Percentiles rank a stretch among this genome's conserved stretches.
phyloP scores from a whole-genome alignment of 2,329 filamentous ascomycete species.

The Chaetoscypha palmicola region DNA sequence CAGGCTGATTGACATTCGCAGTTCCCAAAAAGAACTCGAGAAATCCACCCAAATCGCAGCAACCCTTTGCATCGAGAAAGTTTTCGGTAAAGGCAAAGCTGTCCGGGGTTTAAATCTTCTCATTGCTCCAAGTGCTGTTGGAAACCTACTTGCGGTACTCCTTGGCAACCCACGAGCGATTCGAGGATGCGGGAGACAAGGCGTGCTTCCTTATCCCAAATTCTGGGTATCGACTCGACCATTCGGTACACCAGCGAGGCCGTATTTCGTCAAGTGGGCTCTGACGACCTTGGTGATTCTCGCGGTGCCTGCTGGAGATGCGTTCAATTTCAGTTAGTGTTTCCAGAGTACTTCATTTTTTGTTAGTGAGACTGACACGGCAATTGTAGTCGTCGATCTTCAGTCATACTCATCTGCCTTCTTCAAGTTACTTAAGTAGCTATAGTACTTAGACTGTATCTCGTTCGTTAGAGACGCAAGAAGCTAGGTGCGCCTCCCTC shows the following conservation, averaged over 20 bases:
- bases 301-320: constrained; percentile 54
- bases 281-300: constrained; percentile 54
- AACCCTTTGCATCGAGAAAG: constrained; percentile 40
- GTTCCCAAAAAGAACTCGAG: constrained; percentile 47
- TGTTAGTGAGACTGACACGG: constrained; percentile 6
- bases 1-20: too few species aligned
- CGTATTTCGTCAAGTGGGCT: constrained; percentile 50
- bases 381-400: constrained; percentile 51
- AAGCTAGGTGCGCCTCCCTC: constrained; percentile 41
- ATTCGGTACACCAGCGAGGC: constrained; percentile 55
- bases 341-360: not conserved
- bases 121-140: constrained; percentile 50
- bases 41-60: constrained; percentile 41
- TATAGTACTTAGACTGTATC: constrained; percentile 49
- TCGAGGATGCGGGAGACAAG: constrained; percentile 52
- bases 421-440: constrained; percentile 52
- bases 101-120: constrained; percentile 50
- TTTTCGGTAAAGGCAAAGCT: constrained; percentile 45
- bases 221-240: constrained; percentile 59
- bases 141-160: constrained; percentile 50
- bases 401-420: constrained; percentile 50
- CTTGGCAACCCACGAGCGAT: constrained; percentile 50
- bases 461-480: constrained; percentile 49
- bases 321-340: constrained; percentile 51
- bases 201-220: constrained; percentile 50